Base-by-base conservation (phyloP, 1,284 basidiomycete species). In the Marasmius tenuissimus region DNA sequence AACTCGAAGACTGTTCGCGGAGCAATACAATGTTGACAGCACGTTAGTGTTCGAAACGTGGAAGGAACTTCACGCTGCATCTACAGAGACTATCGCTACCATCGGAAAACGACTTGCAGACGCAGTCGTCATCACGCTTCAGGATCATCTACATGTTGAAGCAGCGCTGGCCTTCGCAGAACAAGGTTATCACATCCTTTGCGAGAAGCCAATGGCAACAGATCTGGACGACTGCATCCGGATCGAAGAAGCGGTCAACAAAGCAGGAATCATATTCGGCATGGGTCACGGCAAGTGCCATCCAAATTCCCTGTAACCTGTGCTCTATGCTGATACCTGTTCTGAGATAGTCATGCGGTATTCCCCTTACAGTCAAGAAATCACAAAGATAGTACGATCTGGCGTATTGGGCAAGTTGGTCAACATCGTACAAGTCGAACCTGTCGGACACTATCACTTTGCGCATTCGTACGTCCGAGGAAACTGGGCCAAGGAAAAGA, bases 131-230 rank as follows among this genome's bases (percentile, higher is more conserved):
- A 81, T 96, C 64, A 80, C 89, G 3, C 89, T 93, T 0, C 90
- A 92, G 64, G 93, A 95, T 69, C 76, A 83, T 49, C 82, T 93
- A 82, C 93, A 95, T 70, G 78, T 83, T 38, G 86, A 90, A 65
- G 87, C 93, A 11, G 85, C 88, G 0, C 69, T 84, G 7, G 90
- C 88, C 0, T 94, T 94, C 73, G 86, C 88, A 1, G 81, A 80
- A 59, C 90, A 92, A 69, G 92, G 92, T 1, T 95, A 94, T 71
- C 86, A 94, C 70, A 91, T 96, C 61, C 80, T 96, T 34, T 94
- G 93, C 72, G 93, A 96, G 81, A 96, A 95, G 72, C 93, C 93
- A 0, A 93, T 96, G 90, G 91, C 92, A 1, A 94, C 91, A 1
- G 83, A 72, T 58, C 70, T 91, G 42, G 78, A 81, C 56, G 91